Conservation (phyloP, 164 flowering plant genomes). For the Protea cynaroides region DNA sequence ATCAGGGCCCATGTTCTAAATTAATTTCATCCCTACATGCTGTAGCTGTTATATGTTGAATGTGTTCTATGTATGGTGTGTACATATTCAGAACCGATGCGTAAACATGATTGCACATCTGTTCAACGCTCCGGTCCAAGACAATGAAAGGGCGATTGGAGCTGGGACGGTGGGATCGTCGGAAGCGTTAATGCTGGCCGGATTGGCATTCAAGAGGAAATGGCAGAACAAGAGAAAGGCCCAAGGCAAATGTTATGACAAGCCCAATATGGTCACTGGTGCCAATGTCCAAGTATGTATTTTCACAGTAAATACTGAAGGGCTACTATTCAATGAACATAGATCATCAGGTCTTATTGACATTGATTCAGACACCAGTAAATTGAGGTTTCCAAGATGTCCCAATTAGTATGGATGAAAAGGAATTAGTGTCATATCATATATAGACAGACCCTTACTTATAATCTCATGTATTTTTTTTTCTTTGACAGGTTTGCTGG, state of each 20-base stretch:
- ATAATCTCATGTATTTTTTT: no score
- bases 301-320: background rate
- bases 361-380: no score
- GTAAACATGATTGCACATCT: slow-evolving; percentile 18
- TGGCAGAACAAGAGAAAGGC: slow-evolving; percentile 20
- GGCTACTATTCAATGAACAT: no score
- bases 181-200: slow-evolving; percentile 24
- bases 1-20: no score
- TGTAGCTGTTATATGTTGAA: background rate
- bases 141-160: slow-evolving; percentile 13
- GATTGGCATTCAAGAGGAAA: slow-evolving; percentile 22
- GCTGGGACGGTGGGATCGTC: slow-evolving; percentile 24
- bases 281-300: slow-evolving; percentile 19
- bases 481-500: slow-evolving; percentile 13
- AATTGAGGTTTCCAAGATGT: no score
- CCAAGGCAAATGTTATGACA: slow-evolving; percentile 13
- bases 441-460: no score
- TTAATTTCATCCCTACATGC: background rate
- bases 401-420: no score
- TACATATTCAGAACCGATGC: slow-evolving; percentile 16
- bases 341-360: no score
- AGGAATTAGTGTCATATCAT: no score
- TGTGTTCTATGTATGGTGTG: no score
- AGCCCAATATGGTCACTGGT: slow-evolving; percentile 20
- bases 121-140: slow-evolving; percentile 16